phyloP scores from a whole-genome alignment of 352 stramenopile genomes.

The Pythium phragmiticola region DNA sequence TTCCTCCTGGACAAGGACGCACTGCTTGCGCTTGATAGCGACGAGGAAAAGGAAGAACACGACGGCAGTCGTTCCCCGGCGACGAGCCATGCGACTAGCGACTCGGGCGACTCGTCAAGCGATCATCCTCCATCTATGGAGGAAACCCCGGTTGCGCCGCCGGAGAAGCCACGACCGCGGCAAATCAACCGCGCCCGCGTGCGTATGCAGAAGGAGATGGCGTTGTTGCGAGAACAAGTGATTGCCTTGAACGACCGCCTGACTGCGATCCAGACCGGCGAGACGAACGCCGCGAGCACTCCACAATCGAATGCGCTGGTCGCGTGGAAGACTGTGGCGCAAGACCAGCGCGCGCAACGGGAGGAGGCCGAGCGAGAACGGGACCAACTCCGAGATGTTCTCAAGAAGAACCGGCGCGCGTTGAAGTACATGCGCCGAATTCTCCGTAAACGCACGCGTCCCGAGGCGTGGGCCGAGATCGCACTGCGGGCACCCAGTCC shows the following conservation, averaged over 20 bases:
- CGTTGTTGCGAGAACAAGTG: not conserved
- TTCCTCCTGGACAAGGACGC: not conserved
- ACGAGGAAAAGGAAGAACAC: not conserved
- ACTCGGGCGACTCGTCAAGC: not conserved
- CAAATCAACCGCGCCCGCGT: slow-evolving; percentile 30
- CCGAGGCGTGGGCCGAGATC: too few relatives aligned
- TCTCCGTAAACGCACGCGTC: too few relatives aligned
- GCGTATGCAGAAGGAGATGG: slow-evolving; percentile 10
- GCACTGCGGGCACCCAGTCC: too few relatives aligned
- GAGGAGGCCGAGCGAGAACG: not conserved
- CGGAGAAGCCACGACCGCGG: not conserved
- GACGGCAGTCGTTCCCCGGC: not conserved
- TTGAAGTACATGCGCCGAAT: too few relatives aligned
- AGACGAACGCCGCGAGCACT: not conserved
- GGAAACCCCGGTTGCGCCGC: not conserved
- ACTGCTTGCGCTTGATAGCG: not conserved
- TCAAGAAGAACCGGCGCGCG: too few relatives aligned
- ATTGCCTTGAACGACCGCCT: not conserved
- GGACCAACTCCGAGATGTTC: too few relatives aligned
- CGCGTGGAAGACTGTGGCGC: slow-evolving; percentile 7
- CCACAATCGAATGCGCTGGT: slow-evolving; percentile 24
- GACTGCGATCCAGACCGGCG: not conserved
- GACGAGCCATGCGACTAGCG: not conserved
- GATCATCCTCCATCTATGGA: not conserved
- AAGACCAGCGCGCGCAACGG: not conserved